A percentile compares a stretch with the other conserved stretches of the same genome.
These are phyloP conservation scores for Candida ascalaphidarum DNA, from an alignment of 805 yeast species.

Conservation along the genomic window DNA sequence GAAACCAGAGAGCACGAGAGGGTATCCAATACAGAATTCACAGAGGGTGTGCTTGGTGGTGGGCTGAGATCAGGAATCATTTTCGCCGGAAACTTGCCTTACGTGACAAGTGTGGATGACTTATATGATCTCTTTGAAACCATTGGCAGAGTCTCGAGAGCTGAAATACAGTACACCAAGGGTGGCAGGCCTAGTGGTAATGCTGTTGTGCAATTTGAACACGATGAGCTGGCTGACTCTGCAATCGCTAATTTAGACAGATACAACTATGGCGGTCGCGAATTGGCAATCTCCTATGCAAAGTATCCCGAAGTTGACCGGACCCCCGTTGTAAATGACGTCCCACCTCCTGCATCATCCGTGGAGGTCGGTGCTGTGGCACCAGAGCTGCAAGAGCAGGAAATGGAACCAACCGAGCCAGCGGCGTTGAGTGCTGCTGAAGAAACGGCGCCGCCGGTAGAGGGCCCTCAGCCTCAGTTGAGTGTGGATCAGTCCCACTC, in stretches of 20 bases:
- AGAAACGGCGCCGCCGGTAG: too few relatives aligned
- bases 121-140: conserved; percentile 79
- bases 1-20: too few relatives aligned
- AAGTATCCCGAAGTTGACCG: too few relatives aligned
- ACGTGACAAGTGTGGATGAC: conserved; percentile 81
- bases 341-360: too few relatives aligned
- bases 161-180: conserved; percentile 58
- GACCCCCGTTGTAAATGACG: too few relatives aligned
- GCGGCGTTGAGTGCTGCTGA: too few relatives aligned
- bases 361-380: too few relatives aligned
- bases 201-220: conserved; percentile 77
- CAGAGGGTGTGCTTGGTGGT: conserved; percentile 56
- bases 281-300: conserved; percentile 63
- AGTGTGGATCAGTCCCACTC: too few relatives aligned
- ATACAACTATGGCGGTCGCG: conserved; percentile 80
- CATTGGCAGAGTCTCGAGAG: conserved; percentile 64
- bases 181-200: conserved; percentile 68
- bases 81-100: conserved; percentile 75
- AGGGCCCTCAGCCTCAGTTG: too few relatives aligned
- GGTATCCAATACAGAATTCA: conserved; percentile 48
- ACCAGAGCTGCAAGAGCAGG: too few relatives aligned
- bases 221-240: conserved; percentile 56
- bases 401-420: too few relatives aligned
- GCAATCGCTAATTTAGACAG: conserved; percentile 71
- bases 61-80: conserved; percentile 43